Conservation (phyloP, 371 early-diverging fungal species). For the Capillidium heterosporum region DNA sequence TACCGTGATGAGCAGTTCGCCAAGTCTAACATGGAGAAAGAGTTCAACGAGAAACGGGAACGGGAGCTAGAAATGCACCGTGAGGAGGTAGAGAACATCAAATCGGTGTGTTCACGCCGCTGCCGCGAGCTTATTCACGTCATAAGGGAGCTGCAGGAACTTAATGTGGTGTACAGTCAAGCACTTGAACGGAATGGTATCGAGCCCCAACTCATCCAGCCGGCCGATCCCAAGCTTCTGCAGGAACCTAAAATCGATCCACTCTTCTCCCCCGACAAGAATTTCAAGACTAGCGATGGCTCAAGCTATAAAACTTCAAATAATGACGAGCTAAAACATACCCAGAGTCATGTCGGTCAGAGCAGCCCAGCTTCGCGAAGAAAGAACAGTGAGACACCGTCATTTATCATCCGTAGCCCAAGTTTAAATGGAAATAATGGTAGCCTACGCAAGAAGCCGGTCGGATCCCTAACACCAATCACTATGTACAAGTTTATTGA, state of each 20-base stretch:
- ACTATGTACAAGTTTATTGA: slow-evolving; percentile 4
- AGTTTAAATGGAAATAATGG: too few species aligned
- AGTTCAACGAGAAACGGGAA: not conserved
- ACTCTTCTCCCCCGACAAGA: not conserved
- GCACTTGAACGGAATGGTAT: not conserved
- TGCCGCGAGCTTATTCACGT: not conserved
- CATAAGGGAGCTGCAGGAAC: not conserved
- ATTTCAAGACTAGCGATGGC: too few species aligned
- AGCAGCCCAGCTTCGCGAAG: too few species aligned
- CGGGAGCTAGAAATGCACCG: not conserved
- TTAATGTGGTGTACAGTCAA: not conserved
- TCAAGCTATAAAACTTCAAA: too few species aligned
- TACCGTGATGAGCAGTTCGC: not conserved
- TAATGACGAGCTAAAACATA: too few species aligned
- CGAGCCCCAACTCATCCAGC: not conserved
- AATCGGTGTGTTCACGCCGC: not conserved
- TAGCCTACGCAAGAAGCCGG: not conserved
- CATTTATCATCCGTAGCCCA: too few species aligned
- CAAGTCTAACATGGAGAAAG: not conserved
- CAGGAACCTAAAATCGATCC: not conserved
- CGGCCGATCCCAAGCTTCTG: not conserved
- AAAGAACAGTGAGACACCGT: too few species aligned
- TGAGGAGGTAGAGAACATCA: not conserved
- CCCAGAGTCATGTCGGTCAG: too few species aligned
- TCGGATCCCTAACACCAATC: not conserved